Conservation (phyloP, 2,329 filamentous ascomycete genomes). For the Catunica adiposa region DNA sequence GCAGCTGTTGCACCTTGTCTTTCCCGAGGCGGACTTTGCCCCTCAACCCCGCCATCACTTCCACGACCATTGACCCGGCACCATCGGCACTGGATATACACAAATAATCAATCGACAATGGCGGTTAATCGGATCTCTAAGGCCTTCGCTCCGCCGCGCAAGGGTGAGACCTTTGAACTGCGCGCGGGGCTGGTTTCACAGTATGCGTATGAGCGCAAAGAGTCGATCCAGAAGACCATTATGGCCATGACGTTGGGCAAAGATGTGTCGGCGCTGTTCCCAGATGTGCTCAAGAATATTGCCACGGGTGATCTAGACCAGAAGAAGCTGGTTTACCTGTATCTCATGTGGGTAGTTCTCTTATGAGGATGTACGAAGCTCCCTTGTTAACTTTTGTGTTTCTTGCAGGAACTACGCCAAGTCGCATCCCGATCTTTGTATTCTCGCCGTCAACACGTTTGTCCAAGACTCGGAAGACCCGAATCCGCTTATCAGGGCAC, state of each 20-base stretch:
- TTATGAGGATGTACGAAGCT: background rate
- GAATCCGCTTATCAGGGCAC: slow-evolving; percentile 83
- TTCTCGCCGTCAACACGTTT: slow-evolving; percentile 96
- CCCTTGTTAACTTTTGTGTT: background rate
- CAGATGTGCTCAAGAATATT: slow-evolving; percentile 97
- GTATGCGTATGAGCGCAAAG: slow-evolving; percentile 98
- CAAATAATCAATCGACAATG: slow-evolving; percentile 32
- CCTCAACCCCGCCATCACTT: slow-evolving; percentile 6
- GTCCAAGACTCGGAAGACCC: slow-evolving; percentile 98
- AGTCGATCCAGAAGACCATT: slow-evolving; percentile 98
- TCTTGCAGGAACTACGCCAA: slow-evolving; percentile 89
- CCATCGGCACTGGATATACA: background rate
- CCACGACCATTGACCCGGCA: background rate
- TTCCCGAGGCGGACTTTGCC: background rate
- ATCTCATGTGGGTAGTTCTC: slow-evolving; percentile 61
- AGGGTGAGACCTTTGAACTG: slow-evolving; percentile 96
- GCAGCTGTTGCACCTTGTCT: background rate
- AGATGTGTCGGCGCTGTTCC: slow-evolving; percentile 92
- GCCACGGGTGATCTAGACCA: slow-evolving; percentile 87
- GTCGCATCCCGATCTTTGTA: slow-evolving; percentile 94
- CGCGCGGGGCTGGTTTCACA: slow-evolving; percentile 91
- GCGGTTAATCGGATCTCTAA: slow-evolving; percentile 92
- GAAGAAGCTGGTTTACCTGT: slow-evolving; percentile 98
- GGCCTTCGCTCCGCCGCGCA: slow-evolving; percentile 81
- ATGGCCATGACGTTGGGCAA: slow-evolving; percentile 99